Evolutionary conservation across 176 grass and related monocot species (phyloP), one percentile per base, ranked within the genome.

Genomic region (Calamus simplicifolius): DNA sequence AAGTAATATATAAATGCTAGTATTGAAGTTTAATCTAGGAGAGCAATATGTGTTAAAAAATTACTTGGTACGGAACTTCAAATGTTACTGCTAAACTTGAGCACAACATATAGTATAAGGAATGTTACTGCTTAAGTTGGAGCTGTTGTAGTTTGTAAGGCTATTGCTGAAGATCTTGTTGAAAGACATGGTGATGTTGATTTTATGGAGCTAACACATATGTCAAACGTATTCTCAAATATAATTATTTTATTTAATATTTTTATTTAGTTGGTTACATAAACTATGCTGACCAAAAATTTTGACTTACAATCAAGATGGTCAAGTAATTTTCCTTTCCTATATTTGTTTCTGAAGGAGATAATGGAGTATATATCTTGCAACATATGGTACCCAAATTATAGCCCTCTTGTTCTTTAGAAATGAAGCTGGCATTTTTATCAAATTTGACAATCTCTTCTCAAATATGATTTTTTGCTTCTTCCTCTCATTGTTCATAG

Each of bases 81-180:
- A 7, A 38, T 8, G 2, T 38, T 38, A 38, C 5, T 31, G 1
- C 31, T 38, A 38, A 38, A 38, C 6, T 38, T 7, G 31, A 10
- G 25, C 27, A 19, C n/a, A 63, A 8, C 15, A 65, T 77, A 27
- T 84, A 97, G 93, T 48, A 97, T 97, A 25, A 85, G 93, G 78
- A 71, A 85, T 71, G 91, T 97, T 58, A 97, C 93, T 1, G 85
- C 81, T 73, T 78, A 59, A 28, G 93, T 97, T 18, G 87, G 84
- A n/a, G 84, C 93, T 16, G 72, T 87, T 62, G 93, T 91, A 29
- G 66, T 82, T 68, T 66, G 50, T 53, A 66, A 78, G 4, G 81
- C 81, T 25, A 82, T 88, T 58, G 76, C 79, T 18, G 93, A 97
- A 88, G 84, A 85, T 58, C 81, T 97, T 29, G 87, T 84, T 1